Evolutionary conservation across 2,329 filamentous ascomycete species (phyloP).

Genomic region (Sarocladium oryzae): DNA sequence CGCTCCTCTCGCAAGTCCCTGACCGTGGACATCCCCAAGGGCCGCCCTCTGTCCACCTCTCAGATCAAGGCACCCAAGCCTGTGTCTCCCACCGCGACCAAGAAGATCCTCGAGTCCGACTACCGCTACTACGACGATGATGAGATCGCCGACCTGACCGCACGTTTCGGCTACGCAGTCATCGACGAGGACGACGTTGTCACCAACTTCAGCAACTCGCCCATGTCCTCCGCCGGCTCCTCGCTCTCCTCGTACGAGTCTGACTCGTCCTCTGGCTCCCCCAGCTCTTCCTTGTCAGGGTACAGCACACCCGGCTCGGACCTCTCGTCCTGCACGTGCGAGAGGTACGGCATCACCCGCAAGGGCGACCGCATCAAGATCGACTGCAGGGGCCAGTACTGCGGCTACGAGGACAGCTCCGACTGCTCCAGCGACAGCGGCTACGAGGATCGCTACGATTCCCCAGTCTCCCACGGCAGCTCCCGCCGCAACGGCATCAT

Average conservation of each 20-base stretch:
- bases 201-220: slow-evolving; percentile 48
- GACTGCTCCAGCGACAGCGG: slow-evolving; percentile 65
- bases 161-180: slow-evolving; percentile 60
- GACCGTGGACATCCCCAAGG: slow-evolving; percentile 70
- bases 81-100: slow-evolving; percentile 78
- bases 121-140: slow-evolving; percentile 73
- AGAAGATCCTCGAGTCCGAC: slow-evolving; percentile 76
- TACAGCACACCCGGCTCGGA: slow-evolving; percentile 76
- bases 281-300: slow-evolving; percentile 66
- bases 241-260: slow-evolving; percentile 67
- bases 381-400: slow-evolving; percentile 86
- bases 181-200: slow-evolving; percentile 50
- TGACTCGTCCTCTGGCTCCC: slow-evolving; percentile 57
- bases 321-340: slow-evolving; percentile 79
- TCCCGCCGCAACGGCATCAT: slow-evolving; percentile 60
- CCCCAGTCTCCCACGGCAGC: slow-evolving; percentile 34
- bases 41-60: slow-evolving; percentile 78
- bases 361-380: slow-evolving; percentile 90
- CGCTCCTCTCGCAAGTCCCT: slow-evolving; percentile 43
- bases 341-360: slow-evolving; percentile 94
- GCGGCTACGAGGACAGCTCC: slow-evolving; percentile 68
- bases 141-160: slow-evolving; percentile 71
- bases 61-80: slow-evolving; percentile 91
- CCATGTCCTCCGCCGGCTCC: slow-evolving; percentile 59
- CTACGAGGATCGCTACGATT: slow-evolving; percentile 34